Evolutionary conservation across 352 stramenopile species (phyloP).

Genomic region (Aphanomyces cochlioides): DNA sequence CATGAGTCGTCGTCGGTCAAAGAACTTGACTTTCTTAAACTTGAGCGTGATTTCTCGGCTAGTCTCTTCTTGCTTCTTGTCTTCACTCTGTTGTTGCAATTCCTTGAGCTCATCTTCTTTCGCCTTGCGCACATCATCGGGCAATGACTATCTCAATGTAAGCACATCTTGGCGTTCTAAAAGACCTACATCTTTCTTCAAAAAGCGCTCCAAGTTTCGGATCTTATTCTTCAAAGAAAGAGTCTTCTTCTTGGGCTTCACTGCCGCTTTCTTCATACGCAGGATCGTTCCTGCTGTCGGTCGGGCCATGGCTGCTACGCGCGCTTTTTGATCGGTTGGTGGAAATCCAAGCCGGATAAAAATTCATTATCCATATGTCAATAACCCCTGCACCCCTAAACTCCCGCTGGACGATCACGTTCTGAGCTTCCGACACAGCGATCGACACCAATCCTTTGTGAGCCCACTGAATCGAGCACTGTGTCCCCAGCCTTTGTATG

Average conservation of each 20-base stretch:
- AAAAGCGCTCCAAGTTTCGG: conserved; percentile 27
- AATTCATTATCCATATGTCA: conserved; percentile 8
- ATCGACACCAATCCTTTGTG: too few relatives aligned
- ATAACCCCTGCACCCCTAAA: neutral
- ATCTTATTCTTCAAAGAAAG: conserved; percentile 30
- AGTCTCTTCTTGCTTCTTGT: conserved; percentile 12
- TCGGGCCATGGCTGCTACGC: neutral
- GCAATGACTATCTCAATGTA: conserved; percentile 12
- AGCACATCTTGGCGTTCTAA: too few relatives aligned
- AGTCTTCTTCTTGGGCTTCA: conserved; percentile 30
- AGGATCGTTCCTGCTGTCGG: conserved; percentile 29
- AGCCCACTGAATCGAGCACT: too few relatives aligned
- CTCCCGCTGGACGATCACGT: too few relatives aligned
- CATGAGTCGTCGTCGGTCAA: conserved; percentile 28
- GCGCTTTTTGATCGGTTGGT: neutral
- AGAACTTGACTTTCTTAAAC: conserved; percentile 30
- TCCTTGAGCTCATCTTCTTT: conserved; percentile 25
- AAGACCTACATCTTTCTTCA: conserved; percentile 28
- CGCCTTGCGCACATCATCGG: conserved; percentile 17
- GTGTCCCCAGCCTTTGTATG: too few relatives aligned
- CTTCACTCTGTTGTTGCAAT: conserved; percentile 15
- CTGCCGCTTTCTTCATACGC: conserved; percentile 23
- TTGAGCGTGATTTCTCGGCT: conserved; percentile 29
- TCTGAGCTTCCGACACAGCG: too few relatives aligned
- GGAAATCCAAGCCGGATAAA: conserved; percentile 11